A percentile compares a stretch with the other conserved stretches of the same genome.
Evolutionary conservation across 1,284 basidiomycete genomes (phyloP).

Genomic region (Leccinum insolens): DNA sequence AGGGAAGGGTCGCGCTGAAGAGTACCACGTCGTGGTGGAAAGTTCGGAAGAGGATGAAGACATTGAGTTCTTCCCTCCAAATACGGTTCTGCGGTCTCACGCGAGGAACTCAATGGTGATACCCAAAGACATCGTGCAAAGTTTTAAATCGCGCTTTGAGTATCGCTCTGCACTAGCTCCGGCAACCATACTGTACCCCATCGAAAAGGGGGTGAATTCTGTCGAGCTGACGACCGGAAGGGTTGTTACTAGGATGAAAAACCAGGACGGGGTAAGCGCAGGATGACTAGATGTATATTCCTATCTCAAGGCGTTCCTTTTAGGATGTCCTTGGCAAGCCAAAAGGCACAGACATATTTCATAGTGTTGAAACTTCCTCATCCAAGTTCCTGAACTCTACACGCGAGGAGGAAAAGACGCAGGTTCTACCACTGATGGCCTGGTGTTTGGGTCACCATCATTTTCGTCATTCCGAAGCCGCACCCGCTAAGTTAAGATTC

Average conservation of each 20-base stretch:
- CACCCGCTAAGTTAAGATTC: constrained; percentile 23
- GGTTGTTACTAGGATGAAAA: constrained; percentile 27
- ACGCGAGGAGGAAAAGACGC: constrained; percentile 8
- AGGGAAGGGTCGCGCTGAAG: constrained; percentile 28
- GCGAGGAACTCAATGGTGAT: constrained; percentile 14
- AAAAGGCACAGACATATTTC: constrained; percentile 4
- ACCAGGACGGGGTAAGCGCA: constrained; percentile 28
- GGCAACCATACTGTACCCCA: constrained; percentile 6
- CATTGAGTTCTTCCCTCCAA: constrained; percentile 23
- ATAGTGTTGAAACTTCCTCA: constrained; percentile 32
- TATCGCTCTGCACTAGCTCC: not conserved
- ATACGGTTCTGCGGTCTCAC: not conserved
- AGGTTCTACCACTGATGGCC: constrained; percentile 24
- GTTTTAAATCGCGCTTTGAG: constrained; percentile 14
- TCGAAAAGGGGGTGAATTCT: not conserved
- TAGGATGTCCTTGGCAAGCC: constrained; percentile 12
- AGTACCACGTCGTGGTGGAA: constrained; percentile 6
- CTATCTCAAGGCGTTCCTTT: constrained; percentile 4
- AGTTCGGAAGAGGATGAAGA: constrained; percentile 29
- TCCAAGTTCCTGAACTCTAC: constrained; percentile 25
- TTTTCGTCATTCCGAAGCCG: constrained; percentile 16
- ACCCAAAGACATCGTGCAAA: constrained; percentile 23
- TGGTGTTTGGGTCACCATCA: constrained; percentile 30
- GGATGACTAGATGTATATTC: not conserved
- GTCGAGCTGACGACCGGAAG: constrained; percentile 14